Evolutionary conservation across 2,329 filamentous ascomycete genomes (phyloP).

Genomic region (Ciborinia camelliae): DNA sequence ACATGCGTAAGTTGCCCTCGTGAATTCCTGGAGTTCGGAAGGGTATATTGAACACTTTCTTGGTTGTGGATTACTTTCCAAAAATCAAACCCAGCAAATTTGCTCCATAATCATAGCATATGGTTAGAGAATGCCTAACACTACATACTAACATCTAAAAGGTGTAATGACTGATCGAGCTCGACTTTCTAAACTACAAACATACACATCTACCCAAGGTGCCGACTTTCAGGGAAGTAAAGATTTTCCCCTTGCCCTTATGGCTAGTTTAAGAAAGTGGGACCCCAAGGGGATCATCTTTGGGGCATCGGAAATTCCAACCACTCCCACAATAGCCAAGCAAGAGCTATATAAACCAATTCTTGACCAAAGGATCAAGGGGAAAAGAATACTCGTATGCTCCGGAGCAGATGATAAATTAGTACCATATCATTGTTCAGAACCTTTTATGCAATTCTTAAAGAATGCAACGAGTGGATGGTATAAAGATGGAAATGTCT

Average conservation of each 20-base stretch:
- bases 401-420: slow-evolving; percentile 67
- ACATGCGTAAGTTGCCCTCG: slow-evolving; percentile 52
- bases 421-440: slow-evolving; percentile 62
- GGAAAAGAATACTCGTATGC: slow-evolving; percentile 63
- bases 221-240: slow-evolving; percentile 68
- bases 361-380: slow-evolving; percentile 49
- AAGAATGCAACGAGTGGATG: slow-evolving; percentile 50
- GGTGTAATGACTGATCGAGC: slow-evolving; percentile 77
- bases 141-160: slow-evolving; percentile 22
- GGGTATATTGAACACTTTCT: not conserved
- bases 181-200: slow-evolving; percentile 60
- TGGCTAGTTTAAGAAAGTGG: slow-evolving; percentile 58
- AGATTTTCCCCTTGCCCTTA: slow-evolving; percentile 70
- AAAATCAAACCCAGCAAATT: not conserved
- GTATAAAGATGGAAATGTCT: slow-evolving; percentile 54
- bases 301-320: slow-evolving; percentile 42
- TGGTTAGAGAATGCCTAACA: not conserved
- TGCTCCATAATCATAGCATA: not conserved
- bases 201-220: slow-evolving; percentile 56
- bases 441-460: slow-evolving; percentile 60
- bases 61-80: not conserved
- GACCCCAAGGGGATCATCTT: slow-evolving; percentile 79
- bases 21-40: too few relatives aligned
- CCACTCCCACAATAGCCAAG: slow-evolving; percentile 38
- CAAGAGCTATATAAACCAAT: slow-evolving; percentile 45